Evolutionary conservation across 495 filamentous ascomycete genomes (phyloP).

Genomic region (Chaetomium fimeti): DNA sequence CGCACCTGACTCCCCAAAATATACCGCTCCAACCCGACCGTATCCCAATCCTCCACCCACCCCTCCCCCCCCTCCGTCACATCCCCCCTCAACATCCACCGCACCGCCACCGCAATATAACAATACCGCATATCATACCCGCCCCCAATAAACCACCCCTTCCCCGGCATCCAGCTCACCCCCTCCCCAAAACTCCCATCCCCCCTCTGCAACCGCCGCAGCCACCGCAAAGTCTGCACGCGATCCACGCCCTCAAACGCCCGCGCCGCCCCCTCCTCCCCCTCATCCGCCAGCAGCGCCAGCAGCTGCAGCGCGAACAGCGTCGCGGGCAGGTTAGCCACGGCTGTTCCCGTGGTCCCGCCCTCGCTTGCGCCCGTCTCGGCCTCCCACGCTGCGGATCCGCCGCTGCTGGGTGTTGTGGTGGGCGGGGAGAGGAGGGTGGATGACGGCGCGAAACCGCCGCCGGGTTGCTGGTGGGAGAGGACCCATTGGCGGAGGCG

Average conservation of each 20-base stretch:
- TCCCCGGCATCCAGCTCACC: conserved; percentile 49
- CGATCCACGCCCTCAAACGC: conserved; percentile 60
- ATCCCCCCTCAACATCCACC: conserved; percentile 73
- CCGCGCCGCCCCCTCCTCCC: conserved; percentile 52
- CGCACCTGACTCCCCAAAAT: conserved; percentile 56
- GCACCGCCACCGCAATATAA: conserved; percentile 74
- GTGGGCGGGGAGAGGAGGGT: conserved; percentile 40
- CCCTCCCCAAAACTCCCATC: conserved; percentile 93
- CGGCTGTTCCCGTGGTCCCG: conserved; percentile 64
- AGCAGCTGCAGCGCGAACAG: conserved; percentile 80
- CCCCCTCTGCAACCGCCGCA: conserved; percentile 70
- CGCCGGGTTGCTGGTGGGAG: conserved; percentile 76
- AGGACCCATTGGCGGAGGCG: conserved; percentile 52
- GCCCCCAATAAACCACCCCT: conserved; percentile 61
- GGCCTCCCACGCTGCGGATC: conserved; percentile 38
- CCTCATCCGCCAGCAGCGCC: conserved; percentile 70
- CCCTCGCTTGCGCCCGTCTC: conserved; percentile 33
- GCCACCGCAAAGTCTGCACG: conserved; percentile 65
- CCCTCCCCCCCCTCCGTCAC: conserved; percentile 52
- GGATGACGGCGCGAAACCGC: conserved; percentile 75
- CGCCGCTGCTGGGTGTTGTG: conserved; percentile 9
- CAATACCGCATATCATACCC: conserved; percentile 84
- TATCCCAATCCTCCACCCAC: conserved; percentile 68
- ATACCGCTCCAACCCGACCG: conserved; percentile 65
- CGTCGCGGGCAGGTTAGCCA: conserved; percentile 80